Evolutionary conservation across 352 stramenopile species (phyloP).

Genomic region (Globisporangium splendens): DNA sequence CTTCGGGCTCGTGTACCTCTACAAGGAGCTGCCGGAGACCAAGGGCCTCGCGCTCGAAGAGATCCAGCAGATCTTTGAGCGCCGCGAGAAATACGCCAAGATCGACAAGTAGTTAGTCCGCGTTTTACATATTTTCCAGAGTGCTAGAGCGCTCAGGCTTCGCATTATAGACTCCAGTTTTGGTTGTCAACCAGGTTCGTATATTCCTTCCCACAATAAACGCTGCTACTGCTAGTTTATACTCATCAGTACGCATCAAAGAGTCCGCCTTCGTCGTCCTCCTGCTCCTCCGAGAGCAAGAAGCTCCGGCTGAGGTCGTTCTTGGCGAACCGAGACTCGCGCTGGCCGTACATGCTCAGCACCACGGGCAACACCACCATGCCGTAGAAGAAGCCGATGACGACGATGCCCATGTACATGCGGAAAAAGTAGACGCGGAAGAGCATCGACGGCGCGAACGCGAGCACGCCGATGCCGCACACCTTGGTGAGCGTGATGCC

Average conservation of each 20-base stretch:
- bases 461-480: conserved; percentile 85
- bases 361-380: conserved; percentile 79
- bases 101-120: conserved; percentile 36
- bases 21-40: conserved; percentile 87
- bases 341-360: conserved; percentile 67
- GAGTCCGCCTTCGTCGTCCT: conserved; percentile 28
- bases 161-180: no score
- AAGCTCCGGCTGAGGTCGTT: conserved; percentile 64
- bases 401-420: conserved; percentile 90
- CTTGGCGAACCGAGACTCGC: conserved; percentile 24
- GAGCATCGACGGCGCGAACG: conserved; percentile 87
- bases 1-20: conserved; percentile 77
- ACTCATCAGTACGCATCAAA: no score
- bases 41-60: conserved; percentile 92
- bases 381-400: conserved; percentile 83
- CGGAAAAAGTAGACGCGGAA: conserved; percentile 93
- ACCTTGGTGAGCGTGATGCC: conserved; percentile 92
- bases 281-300: conserved; percentile 61
- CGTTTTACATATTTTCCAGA: no score
- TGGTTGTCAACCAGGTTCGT: no score
- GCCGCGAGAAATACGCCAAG: conserved; percentile 29
- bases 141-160: no score
- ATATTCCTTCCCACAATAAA: no score
- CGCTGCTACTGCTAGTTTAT: no score
- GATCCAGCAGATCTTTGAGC: conserved; percentile 87